phyloP scores from a whole-genome alignment of 2,329 filamentous ascomycete species.

The Exophiala dermatitidis region DNA sequence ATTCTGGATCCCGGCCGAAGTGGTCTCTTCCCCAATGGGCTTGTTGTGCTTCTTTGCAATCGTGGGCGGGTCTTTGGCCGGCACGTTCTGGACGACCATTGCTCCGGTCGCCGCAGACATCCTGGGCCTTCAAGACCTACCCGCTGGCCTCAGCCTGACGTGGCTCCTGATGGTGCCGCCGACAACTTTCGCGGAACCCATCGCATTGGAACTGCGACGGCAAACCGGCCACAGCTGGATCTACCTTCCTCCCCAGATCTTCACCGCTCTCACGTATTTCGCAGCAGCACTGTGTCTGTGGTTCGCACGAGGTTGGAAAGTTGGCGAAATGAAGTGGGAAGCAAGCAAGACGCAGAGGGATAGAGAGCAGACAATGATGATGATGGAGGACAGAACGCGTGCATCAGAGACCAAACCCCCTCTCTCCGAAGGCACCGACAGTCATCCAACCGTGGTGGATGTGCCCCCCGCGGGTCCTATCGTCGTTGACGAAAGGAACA shows the following conservation, averaged over 20 bases:
- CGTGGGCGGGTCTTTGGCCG: conserved; percentile 51
- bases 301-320: conserved; percentile 37
- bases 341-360: conserved; percentile 3
- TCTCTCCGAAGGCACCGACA: background rate
- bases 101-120: conserved; percentile 56
- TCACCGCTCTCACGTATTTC: conserved; percentile 56
- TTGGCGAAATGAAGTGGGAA: conserved; percentile 30
- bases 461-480: background rate
- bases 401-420: conserved; percentile 3
- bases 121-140: conserved; percentile 52
- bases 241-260: conserved; percentile 44
- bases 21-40: conserved; percentile 39
- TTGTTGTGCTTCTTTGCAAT: conserved; percentile 54
- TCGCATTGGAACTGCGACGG: conserved; percentile 53
- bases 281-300: conserved; percentile 45
- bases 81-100: conserved; percentile 54
- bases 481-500: background rate
- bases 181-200: conserved; percentile 45
- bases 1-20: conserved; percentile 55
- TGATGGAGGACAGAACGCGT: conserved; percentile 2
- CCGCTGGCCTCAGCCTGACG: conserved; percentile 51
- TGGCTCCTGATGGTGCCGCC: conserved; percentile 54
- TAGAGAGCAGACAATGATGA: background rate
- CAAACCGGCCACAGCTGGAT: conserved; percentile 26
- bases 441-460: background rate